phyloP scores from a whole-genome alignment of 1,284 basidiomycete species.

The Ceratobasidium sp. region DNA sequence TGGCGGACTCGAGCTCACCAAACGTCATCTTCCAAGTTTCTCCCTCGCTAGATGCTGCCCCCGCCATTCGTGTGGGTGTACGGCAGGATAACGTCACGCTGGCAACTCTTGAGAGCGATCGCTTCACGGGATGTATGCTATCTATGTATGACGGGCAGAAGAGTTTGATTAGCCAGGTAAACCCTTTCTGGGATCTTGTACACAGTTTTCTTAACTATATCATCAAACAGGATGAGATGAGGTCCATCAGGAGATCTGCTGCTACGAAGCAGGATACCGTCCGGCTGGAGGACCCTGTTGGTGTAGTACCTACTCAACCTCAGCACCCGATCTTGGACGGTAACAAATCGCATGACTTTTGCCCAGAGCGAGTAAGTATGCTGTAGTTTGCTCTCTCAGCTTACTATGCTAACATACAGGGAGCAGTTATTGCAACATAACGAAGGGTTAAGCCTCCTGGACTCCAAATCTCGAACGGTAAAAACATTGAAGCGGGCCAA shows the following conservation, averaged over 20 bases:
- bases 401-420: background rate
- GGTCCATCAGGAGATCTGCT: background rate
- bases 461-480: background rate
- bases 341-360: background rate
- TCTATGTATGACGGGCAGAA: constrained; percentile 13
- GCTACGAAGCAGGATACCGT: background rate
- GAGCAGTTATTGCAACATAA: constrained; percentile 22
- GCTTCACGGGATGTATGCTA: background rate
- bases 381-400: background rate
- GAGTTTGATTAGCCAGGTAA: background rate
- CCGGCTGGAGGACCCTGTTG: background rate
- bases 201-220: no score
- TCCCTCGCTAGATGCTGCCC: background rate
- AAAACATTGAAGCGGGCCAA: background rate
- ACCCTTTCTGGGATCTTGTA: no score
- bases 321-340: background rate
- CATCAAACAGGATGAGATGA: constrained; percentile 4
- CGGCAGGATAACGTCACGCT: constrained; percentile 13
- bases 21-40: constrained; percentile 6
- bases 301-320: background rate
- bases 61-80: background rate
- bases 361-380: constrained; percentile 1
- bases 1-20: background rate
- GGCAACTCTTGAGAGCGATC: background rate
- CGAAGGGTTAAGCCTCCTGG: background rate